These are phyloP conservation scores for Fraxinus greggii DNA, from an alignment of 305 asterid genomes.

Conservation along the genomic window DNA sequence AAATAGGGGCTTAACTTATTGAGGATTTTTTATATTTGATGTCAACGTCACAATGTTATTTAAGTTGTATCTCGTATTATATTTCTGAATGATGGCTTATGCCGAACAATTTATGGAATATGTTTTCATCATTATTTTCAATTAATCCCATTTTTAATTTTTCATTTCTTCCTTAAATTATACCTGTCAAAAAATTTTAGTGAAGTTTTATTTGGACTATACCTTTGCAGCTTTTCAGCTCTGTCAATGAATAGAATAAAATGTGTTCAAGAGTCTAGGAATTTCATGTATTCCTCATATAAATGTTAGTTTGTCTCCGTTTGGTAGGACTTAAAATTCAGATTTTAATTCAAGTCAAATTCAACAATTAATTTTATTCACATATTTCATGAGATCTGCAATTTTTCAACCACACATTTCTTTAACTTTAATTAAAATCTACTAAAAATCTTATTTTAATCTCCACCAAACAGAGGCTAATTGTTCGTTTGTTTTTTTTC, in stretches of 20 bases:
- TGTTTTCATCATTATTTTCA: not conserved
- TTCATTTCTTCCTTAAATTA: constrained; percentile 1
- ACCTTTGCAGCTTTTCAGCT: not conserved
- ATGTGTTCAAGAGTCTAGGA: constrained; percentile 6
- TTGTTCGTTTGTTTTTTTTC: constrained; percentile 1
- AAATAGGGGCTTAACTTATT: not conserved
- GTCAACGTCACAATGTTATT: not conserved
- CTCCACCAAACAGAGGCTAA: no score
- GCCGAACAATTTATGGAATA: not conserved
- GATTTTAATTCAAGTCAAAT: not conserved
- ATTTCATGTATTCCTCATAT: constrained; percentile 15
- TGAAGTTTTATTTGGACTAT: constrained; percentile 16
- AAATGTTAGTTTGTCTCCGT: constrained; percentile 5
- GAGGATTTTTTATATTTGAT: not conserved
- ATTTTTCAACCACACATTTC: not conserved
- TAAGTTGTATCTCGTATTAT: not conserved
- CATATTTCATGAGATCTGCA: not conserved
- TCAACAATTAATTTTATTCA: not conserved
- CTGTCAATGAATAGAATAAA: constrained; percentile 10
- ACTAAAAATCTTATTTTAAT: not conserved
- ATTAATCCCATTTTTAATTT: not conserved
- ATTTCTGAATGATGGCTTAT: not conserved
- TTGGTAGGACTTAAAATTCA: not conserved
- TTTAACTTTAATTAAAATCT: not conserved
- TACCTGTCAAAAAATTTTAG: not conserved